These are phyloP conservation scores for Colletotrichum sp. DNA, from an alignment of 2,329 filamentous ascomycete species.

Conservation along the genomic window DNA sequence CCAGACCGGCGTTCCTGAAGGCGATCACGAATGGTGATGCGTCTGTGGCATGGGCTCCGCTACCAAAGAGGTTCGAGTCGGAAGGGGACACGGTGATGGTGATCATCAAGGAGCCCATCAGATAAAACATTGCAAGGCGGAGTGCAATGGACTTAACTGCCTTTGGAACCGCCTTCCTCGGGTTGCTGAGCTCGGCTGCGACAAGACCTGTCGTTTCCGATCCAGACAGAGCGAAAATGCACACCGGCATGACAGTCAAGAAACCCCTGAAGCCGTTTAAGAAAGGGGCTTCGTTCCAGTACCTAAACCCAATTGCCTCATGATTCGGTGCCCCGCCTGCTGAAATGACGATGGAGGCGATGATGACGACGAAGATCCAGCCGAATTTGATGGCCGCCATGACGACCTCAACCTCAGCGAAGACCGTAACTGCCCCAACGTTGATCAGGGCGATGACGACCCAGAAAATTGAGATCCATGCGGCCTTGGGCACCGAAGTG, in stretches of 20 bases:
- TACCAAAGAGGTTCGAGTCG: constrained; percentile 44
- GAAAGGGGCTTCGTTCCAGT: constrained; percentile 41
- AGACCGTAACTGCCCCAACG: constrained; percentile 44
- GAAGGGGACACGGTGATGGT: constrained; percentile 45
- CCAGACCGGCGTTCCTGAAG: constrained; percentile 41
- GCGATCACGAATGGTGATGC: constrained; percentile 50
- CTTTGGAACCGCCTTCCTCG: constrained; percentile 42
- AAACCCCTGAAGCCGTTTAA: constrained; percentile 53
- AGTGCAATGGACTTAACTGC: constrained; percentile 50
- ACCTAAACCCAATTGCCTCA: constrained; percentile 44
- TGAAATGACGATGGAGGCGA: constrained; percentile 44
- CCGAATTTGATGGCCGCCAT: constrained; percentile 47
- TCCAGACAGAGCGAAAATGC: constrained; percentile 54
- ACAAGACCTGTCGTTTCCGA: constrained; percentile 47
- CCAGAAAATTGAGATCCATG: constrained; percentile 45
- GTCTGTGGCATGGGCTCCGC: constrained; percentile 35
- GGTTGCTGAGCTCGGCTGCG: constrained; percentile 46
- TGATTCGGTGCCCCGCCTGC: constrained; percentile 41
- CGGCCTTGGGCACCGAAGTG: constrained; percentile 41
- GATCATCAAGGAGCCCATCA: constrained; percentile 47
- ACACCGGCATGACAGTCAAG: constrained; percentile 55
- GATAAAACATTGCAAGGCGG: constrained; percentile 48
- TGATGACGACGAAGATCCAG: constrained; percentile 52
- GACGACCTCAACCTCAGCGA: constrained; percentile 49
- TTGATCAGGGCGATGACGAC: constrained; percentile 42